Evolutionary conservation across 1,284 basidiomycete genomes (phyloP).

Genomic region (Microbotryomycetes sp.): DNA sequence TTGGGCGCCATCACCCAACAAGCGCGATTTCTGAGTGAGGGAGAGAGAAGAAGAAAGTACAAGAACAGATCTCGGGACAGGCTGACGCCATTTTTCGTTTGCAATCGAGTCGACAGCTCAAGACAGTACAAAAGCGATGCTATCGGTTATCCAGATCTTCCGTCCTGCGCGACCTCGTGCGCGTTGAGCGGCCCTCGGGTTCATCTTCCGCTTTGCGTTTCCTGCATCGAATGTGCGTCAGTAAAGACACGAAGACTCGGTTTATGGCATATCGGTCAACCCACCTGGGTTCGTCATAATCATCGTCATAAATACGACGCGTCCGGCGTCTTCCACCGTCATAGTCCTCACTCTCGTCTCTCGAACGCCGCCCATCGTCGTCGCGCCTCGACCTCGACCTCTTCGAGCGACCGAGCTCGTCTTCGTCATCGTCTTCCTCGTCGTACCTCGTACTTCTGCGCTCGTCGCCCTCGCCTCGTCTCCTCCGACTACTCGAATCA

Average conservation of each 20-base stretch:
- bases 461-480: not conserved
- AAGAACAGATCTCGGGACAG: too few species aligned
- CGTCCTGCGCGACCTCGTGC: not conserved
- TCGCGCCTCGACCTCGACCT: not conserved
- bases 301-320: not conserved
- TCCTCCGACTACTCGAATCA: not conserved
- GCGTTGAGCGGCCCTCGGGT: not conserved
- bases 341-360: not conserved
- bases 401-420: not conserved
- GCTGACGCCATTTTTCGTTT: too few species aligned
- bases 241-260: not conserved
- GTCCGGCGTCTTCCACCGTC: not conserved
- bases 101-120: not conserved
- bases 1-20: too few species aligned
- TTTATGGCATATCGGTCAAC: not conserved
- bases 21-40: too few species aligned
- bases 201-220: not conserved
- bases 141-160: not conserved
- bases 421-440: not conserved
- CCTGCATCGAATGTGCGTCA: not conserved
- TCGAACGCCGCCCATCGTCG: not conserved
- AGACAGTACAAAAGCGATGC: not conserved
- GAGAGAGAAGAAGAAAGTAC: too few species aligned
- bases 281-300: not conserved
- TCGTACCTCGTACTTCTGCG: not conserved